Percentiles rank a stretch among this genome's conserved stretches.
Evolutionary conservation across 768 basidiomycete genomes (phyloP).

Genomic region (Mycena pura): DNA sequence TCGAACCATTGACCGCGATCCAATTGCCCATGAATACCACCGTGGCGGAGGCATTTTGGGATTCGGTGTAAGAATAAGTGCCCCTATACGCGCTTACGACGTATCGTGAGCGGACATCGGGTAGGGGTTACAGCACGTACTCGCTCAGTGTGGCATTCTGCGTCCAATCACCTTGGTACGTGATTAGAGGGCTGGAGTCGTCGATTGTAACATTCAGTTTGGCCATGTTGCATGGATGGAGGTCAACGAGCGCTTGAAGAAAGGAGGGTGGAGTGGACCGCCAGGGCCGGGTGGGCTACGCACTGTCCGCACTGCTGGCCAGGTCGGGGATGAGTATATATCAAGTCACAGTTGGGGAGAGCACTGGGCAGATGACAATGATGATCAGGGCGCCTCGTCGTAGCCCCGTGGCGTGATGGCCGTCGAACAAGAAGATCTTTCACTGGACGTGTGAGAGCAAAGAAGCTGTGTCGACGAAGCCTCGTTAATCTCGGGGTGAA

Average conservation of each 20-base stretch:
- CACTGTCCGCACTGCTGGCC: no score
- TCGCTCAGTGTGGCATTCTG: constrained; percentile 11
- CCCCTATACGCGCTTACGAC: neutral
- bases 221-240: constrained; percentile 11
- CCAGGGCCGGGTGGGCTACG: no score
- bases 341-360: no score
- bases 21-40: constrained; percentile 7
- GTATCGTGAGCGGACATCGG: neutral
- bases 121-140: constrained; percentile 2
- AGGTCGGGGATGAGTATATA: no score
- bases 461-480: no score
- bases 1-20: constrained; percentile 15
- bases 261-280: constrained; percentile 12
- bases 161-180: constrained; percentile 9
- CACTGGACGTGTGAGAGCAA: no score
- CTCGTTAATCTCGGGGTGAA: no score
- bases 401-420: no score
- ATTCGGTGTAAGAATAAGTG: neutral
- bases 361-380: no score
- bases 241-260: neutral
- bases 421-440: no score
- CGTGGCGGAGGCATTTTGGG: constrained; percentile 5
- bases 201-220: constrained; percentile 13
- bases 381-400: no score
- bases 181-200: constrained; percentile 20